Base-by-base conservation (phyloP, 2,329 filamentous ascomycete species). In the Gaeumannomyces tritici region DNA sequence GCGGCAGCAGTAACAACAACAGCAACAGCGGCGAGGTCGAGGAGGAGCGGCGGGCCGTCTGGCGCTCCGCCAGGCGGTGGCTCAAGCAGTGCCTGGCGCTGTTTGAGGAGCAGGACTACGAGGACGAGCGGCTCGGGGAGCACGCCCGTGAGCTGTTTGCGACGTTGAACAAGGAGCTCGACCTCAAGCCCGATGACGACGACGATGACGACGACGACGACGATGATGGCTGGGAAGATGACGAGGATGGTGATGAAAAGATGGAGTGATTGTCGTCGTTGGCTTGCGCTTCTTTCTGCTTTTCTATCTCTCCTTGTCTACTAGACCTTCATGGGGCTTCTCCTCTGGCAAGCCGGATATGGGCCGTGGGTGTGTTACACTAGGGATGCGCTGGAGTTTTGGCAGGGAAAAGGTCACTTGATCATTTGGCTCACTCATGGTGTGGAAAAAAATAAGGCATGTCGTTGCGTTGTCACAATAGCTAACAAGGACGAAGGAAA, bases 61-160 rank as follows among this genome's bases (percentile, higher is more conserved):
- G 91, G 81, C 84, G 84, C 62, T 88, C 90, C 21, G 90, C 91
- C 69, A 84, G 90, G 62, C 86, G 89, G 70, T 96, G 93, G 91
- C 80, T 98, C 58, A 86, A 85, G 63, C 90, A 89, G 70, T 90
- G 91, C 70, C 79, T 96, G 66, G 87, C 87, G 71, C 81, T 96
- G n/a, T 98, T 90, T 73, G 78, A 84, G 54, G 72, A 83, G 69
- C 83, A 95, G 68, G 87, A 93, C 61, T 98, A 97, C 72, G 93
- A 96, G 72, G 91, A 96, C 67, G 89, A 91, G 64, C 80, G 89
- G 66, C 77, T 96, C 29, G 86, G 86, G 61, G 86, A 89, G 64
- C 91, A 96, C 71, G 87, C 89, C 0, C 77, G 82, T 64, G 90
- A 95, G 76, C 79, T 96, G 57, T 76, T 91, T 56, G 77, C 79